Base-by-base conservation (phyloP, 1,139 yeast genomes). In the Lodderomyces orthopsilosis region DNA sequence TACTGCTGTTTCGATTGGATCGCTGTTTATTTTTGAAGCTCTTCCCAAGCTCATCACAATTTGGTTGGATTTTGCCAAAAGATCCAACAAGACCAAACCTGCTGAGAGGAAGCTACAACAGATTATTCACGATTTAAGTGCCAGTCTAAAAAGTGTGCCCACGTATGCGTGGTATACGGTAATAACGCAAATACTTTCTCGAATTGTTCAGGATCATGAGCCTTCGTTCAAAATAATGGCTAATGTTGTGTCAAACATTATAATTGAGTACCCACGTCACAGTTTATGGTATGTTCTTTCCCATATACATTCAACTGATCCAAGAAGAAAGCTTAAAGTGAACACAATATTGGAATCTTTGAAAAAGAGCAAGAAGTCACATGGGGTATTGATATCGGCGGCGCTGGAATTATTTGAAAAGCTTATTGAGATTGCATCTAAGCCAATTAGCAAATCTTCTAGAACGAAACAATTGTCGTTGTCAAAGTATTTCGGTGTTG, bases 41-140 rank as follows among this genome's bases (percentile, higher is more conserved):
- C 66, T 94, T 18, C 98, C 98, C 0, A 90, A 90, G 57, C 77
- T 90, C 21, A 75, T 93, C 6, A 91, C 97, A 0, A 75, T 90
- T 15, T 94, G 98, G 98, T 69, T 94, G 15, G 97, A 93, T 55
- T 87, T 84, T 59, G 86, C 91, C 2, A 79, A 65, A 40, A 52
- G 49, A 27, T 49, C 55, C 5, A 51, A 54, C 21, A 53, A 54
- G 17, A 48, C 58, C 2, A 57, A 69, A 55, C 64, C 63, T 49
- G 56, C 74, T 47, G 55, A 67, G 43, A 66, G 72, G 38, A 70
- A 70, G 41, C 61, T 78, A 35, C 62, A 66, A 1, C 66, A 66
- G 32, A 77, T 84, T 14, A 71, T 82, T 2, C 69, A 74, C 17
- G 83, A 83, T 42, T 71, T 88, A 21, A 68, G 70, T 26, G 68